These are phyloP conservation scores for Pseudocercospora ulei DNA, from an alignment of 2,329 filamentous ascomycete species.

Conservation along the genomic window DNA sequence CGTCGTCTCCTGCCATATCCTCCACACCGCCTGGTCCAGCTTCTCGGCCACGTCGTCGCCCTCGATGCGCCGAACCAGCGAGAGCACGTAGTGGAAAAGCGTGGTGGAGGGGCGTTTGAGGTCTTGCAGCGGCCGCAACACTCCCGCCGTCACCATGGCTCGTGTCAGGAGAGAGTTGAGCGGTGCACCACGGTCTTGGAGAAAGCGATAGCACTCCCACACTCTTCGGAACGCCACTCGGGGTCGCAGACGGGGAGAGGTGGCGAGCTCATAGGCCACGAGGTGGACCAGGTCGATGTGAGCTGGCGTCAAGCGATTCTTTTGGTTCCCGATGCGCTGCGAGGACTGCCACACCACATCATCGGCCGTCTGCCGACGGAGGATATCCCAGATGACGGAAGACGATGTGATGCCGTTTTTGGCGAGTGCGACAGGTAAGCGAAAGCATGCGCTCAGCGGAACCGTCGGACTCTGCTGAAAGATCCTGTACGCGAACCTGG, in stretches of 20 bases:
- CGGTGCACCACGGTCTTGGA: constrained; percentile 38
- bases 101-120: constrained; percentile 30
- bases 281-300: constrained; percentile 40
- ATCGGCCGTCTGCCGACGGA: constrained; percentile 18
- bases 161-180: constrained; percentile 40
- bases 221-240: constrained; percentile 41
- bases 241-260: constrained; percentile 33
- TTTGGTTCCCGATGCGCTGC: neutral
- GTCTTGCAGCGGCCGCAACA: constrained; percentile 39
- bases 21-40: constrained; percentile 28
- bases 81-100: constrained; percentile 40
- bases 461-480: constrained; percentile 3
- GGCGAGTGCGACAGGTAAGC: constrained; percentile 7
- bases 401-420: neutral
- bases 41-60: constrained; percentile 36
- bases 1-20: constrained; percentile 12
- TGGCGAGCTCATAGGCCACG: constrained; percentile 40
- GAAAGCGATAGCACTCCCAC: constrained; percentile 41
- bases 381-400: constrained; percentile 22
- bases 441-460: constrained; percentile 1
- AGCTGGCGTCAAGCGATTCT: constrained; percentile 23
- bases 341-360: constrained; percentile 6
- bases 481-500: constrained; percentile 3
- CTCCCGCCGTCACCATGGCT: constrained; percentile 44
- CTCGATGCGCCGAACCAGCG: constrained; percentile 39